These are phyloP conservation scores for Fraxinus americana DNA, from an alignment of 257 asterid genomes.

Conservation along the genomic window DNA sequence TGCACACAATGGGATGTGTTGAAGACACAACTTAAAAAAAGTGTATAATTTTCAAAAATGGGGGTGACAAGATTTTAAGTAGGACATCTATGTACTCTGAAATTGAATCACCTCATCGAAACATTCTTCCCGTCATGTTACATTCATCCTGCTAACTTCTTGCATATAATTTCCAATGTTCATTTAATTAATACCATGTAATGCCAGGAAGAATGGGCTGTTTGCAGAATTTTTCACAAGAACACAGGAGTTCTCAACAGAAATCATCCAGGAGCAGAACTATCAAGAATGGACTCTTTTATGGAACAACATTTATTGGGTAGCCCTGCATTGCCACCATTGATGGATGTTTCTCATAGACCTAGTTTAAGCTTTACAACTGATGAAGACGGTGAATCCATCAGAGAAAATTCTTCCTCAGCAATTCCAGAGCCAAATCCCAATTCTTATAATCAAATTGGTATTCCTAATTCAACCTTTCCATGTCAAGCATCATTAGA, in stretches of 20 bases:
- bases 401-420: slow-evolving; percentile 17
- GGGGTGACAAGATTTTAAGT: too few relatives aligned
- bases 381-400: slow-evolving; percentile 18
- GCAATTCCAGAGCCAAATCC: slow-evolving; percentile 10
- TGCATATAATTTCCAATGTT: too few relatives aligned
- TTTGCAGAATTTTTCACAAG: slow-evolving; percentile 69
- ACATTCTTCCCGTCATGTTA: background rate
- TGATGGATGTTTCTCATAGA: slow-evolving; percentile 31
- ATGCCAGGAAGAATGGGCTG: slow-evolving; percentile 80
- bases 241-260: slow-evolving; percentile 34
- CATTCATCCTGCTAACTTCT: background rate
- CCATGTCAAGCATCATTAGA: background rate
- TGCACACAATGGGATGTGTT: too few relatives aligned
- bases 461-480: background rate
- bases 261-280: slow-evolving; percentile 35
- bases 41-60: too few relatives aligned
- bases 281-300: slow-evolving; percentile 29
- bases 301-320: slow-evolving; percentile 44
- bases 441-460: background rate
- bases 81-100: too few relatives aligned
- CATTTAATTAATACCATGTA: background rate
- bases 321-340: slow-evolving; percentile 50
- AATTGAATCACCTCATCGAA: too few relatives aligned
- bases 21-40: too few relatives aligned
- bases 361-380: slow-evolving; percentile 26